A percentile compares a stretch with the other conserved stretches of the same genome.
These are phyloP conservation scores for Euphorbia peplus DNA, from an alignment of 345 rosid species.

Conservation along the genomic window DNA sequence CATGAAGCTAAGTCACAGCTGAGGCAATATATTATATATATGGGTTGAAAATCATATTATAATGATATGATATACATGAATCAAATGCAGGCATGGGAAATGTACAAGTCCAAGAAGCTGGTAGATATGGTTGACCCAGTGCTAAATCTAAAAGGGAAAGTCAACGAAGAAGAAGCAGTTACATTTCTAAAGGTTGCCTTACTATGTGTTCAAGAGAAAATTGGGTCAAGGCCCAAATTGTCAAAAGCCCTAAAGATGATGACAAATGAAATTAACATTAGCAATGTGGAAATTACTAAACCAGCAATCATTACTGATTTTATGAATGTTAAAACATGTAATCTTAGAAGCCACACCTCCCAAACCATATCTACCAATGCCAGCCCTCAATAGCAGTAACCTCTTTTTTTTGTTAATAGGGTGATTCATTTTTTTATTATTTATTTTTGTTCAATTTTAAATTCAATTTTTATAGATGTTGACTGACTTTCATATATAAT, in stretches of 20 bases:
- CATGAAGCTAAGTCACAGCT: not conserved
- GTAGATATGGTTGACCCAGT: constrained; percentile 25
- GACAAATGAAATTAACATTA: constrained; percentile 21
- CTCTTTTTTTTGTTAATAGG: too few species aligned
- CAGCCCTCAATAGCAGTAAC: too few species aligned
- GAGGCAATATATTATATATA: not conserved
- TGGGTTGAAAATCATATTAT: not conserved
- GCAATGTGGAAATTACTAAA: not conserved
- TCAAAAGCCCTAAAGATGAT: constrained; percentile 31
- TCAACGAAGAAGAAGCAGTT: constrained; percentile 24
- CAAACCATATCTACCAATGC: not conserved
- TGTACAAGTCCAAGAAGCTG: constrained; percentile 27
- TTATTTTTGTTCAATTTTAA: too few species aligned
- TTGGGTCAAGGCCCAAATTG: constrained; percentile 26
- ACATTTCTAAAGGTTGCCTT: constrained; percentile 26
- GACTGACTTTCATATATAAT: too few species aligned
- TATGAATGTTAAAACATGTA: constrained; percentile 26
- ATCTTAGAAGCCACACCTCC: not conserved
- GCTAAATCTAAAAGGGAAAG: constrained; percentile 20
- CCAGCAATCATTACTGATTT: constrained; percentile 25
- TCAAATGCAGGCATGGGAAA: constrained; percentile 35
- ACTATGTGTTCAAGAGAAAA: constrained; percentile 34
- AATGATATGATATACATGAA: not conserved
- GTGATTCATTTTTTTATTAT: too few species aligned
- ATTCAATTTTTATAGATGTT: too few species aligned